Conservation (phyloP, 257 asterid genomes). For the Striga asiatica region DNA sequence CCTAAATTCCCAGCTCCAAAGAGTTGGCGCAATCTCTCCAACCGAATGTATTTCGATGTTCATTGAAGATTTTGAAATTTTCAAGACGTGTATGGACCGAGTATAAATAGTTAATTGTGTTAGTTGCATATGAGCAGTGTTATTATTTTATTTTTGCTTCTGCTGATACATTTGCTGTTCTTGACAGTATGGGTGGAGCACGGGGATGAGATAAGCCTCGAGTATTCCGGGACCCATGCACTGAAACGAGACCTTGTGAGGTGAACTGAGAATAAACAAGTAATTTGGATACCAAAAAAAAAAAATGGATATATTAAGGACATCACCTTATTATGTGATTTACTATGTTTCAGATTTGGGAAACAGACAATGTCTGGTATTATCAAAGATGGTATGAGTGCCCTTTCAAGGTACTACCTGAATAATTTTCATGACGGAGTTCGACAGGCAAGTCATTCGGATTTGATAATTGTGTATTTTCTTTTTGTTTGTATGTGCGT, state of each 20-base stretch:
- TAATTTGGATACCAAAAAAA: background rate
- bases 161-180: slow-evolving; percentile 21
- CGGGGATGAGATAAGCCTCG: slow-evolving; percentile 96
- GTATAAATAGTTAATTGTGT: slow-evolving; percentile 6
- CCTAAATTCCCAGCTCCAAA: slow-evolving; percentile 67
- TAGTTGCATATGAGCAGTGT: background rate
- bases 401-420: slow-evolving; percentile 83
- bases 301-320: background rate
- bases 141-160: slow-evolving; percentile 3
- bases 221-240: slow-evolving; percentile 94
- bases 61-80: slow-evolving; percentile 61
- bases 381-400: slow-evolving; percentile 86
- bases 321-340: background rate
- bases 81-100: slow-evolving; percentile 50
- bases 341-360: slow-evolving; percentile 57
- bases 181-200: slow-evolving; percentile 85
- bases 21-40: slow-evolving; percentile 58
- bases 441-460: slow-evolving; percentile 56
- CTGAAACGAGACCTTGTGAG: slow-evolving; percentile 88
- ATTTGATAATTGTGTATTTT: background rate
- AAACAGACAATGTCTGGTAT: slow-evolving; percentile 83
- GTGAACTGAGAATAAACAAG: slow-evolving; percentile 27
- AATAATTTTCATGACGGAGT: slow-evolving; percentile 90
- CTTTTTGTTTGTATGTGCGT: too few relatives aligned
- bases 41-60: slow-evolving; percentile 61